Evolutionary conservation across 2,329 filamentous ascomycete genomes (phyloP).

Genomic region (Xylaria sp.): DNA sequence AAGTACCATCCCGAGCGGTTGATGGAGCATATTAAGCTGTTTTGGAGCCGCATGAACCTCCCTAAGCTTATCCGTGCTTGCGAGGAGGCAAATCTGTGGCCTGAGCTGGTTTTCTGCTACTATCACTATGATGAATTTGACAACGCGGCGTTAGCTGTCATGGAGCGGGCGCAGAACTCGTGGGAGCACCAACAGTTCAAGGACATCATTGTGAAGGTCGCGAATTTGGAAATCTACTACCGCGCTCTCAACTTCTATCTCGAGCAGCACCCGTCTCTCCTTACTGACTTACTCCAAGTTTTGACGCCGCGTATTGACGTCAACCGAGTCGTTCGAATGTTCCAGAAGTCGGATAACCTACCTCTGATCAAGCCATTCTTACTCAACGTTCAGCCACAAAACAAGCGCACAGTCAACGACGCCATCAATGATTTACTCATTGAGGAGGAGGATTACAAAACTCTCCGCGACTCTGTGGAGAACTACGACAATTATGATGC

Average conservation of each 20-base stretch:
- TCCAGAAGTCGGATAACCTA: slow-evolving; percentile 97
- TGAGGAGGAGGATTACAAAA: slow-evolving; percentile 99
- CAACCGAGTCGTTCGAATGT: slow-evolving; percentile 99
- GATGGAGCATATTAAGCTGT: slow-evolving; percentile 98
- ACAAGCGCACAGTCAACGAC: slow-evolving; percentile 98
- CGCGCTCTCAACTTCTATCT: slow-evolving; percentile 96
- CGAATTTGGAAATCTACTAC: slow-evolving; percentile 99
- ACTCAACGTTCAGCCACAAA: slow-evolving; percentile 93
- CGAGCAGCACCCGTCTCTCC: slow-evolving; percentile 92
- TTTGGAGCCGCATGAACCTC: slow-evolving; percentile 98
- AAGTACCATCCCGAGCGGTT: slow-evolving; percentile 95
- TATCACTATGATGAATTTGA: slow-evolving; percentile 99
- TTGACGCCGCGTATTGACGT: slow-evolving; percentile 96
- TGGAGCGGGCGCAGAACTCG: slow-evolving; percentile 95
- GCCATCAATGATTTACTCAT: slow-evolving; percentile 98
- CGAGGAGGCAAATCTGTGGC: slow-evolving; percentile 96
- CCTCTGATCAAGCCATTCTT: slow-evolving; percentile 99
- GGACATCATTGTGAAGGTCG: slow-evolving; percentile 97
- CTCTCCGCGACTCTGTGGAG: slow-evolving; percentile 94
- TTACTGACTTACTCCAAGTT: slow-evolving; percentile 94
- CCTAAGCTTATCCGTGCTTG: slow-evolving; percentile 95
- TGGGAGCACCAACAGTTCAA: slow-evolving; percentile 99
- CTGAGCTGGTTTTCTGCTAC: slow-evolving; percentile 97
- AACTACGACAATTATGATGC: slow-evolving; percentile 99
- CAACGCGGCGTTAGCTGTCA: slow-evolving; percentile 95